Evolutionary conservation across 768 basidiomycete species (phyloP).

Genomic region (Russula vinacea): DNA sequence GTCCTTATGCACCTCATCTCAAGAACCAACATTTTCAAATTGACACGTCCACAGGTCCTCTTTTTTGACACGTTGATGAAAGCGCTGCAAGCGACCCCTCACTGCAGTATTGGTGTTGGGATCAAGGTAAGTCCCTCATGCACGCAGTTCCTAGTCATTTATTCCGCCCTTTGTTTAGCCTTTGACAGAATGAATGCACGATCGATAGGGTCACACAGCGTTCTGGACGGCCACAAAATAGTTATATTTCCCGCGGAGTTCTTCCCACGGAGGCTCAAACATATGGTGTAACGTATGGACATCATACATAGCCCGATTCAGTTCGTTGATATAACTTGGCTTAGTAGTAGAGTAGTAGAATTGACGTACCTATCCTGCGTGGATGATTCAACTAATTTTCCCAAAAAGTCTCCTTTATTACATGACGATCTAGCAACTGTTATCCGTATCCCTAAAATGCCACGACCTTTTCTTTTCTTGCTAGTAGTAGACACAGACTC

Average conservation of each 20-base stretch:
- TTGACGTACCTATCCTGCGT: not conserved
- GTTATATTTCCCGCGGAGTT: constrained; percentile 5
- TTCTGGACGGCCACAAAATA: constrained; percentile 76
- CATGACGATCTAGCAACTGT: too few relatives aligned
- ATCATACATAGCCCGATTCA: not conserved
- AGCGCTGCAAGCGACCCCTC: constrained; percentile 75
- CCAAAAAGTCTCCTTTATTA: too few relatives aligned
- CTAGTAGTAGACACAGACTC: too few relatives aligned
- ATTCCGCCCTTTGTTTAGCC: constrained; percentile 6
- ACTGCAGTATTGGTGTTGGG: constrained; percentile 78
- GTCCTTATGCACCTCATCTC: too few relatives aligned
- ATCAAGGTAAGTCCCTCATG: constrained; percentile 56
- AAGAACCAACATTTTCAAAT: not conserved
- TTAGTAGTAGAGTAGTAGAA: not conserved
- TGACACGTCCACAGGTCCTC: constrained; percentile 52
- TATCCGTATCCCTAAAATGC: too few relatives aligned
- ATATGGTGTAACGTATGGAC: constrained; percentile 5
- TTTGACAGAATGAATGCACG: constrained; percentile 66
- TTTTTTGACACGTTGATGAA: constrained; percentile 98
- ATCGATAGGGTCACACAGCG: constrained; percentile 73
- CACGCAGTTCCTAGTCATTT: not conserved
- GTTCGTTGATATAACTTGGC: too few relatives aligned
- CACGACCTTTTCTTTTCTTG: too few relatives aligned
- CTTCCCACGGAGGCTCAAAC: not conserved
- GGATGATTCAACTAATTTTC: not conserved